Percentiles rank a stretch among this genome's conserved stretches.
phyloP scores from a whole-genome alignment of 306 rosid species.

The Albizia julibrissin region DNA sequence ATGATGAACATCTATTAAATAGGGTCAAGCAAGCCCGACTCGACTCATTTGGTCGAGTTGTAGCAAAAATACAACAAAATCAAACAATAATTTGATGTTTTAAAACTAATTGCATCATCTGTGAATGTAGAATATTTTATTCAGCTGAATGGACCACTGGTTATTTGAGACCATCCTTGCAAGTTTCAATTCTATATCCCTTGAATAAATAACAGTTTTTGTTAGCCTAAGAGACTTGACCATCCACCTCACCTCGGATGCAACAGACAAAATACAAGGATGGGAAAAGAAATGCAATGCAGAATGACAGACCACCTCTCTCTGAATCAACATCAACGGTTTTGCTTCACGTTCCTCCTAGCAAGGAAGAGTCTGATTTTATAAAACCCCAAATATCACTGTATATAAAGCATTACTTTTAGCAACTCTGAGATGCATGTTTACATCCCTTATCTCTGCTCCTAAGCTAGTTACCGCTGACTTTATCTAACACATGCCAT shows the following conservation, averaged over 20 bases:
- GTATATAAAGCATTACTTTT: constrained; percentile 3
- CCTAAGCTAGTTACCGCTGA: constrained; percentile 1
- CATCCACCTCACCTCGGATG: neutral
- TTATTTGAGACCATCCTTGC: neutral
- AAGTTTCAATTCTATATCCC: neutral
- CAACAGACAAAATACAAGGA: neutral
- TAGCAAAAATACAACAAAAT: neutral
- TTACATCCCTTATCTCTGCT: neutral
- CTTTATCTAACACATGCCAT: neutral
- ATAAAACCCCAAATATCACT: constrained; percentile 30
- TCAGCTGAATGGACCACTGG: neutral
- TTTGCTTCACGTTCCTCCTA: constrained; percentile 4
- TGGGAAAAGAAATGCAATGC: neutral
- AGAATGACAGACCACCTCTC: neutral
- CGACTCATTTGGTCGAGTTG: neutral
- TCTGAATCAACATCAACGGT: constrained; percentile 4
- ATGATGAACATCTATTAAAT: neutral
- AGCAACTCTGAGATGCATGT: constrained; percentile 12
- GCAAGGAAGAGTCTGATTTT: constrained; percentile 22
- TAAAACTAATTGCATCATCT: neutral
- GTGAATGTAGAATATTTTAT: neutral
- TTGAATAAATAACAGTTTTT: neutral
- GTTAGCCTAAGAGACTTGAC: neutral
- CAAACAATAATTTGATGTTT: neutral
- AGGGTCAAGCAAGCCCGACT: neutral